Percentiles rank a stretch among this genome's conserved stretches.
Evolutionary conservation across 176 grass and related monocot genomes (phyloP).

Genomic region (Lolium multiflorum): DNA sequence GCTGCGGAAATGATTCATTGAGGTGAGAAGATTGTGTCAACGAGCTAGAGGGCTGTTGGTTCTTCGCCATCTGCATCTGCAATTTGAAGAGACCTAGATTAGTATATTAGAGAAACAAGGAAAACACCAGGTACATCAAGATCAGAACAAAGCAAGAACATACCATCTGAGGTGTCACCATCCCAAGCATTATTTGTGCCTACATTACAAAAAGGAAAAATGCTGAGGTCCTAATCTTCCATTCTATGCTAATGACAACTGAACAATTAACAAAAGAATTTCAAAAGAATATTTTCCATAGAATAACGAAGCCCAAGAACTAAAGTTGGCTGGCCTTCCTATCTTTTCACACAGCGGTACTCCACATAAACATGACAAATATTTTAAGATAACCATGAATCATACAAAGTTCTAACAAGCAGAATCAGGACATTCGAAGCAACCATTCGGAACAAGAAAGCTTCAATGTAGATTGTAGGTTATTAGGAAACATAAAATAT

Average conservation of each 20-base stretch:
- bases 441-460: constrained; percentile 33
- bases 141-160: constrained; percentile 36
- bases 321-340: background rate
- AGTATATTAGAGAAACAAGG: constrained; percentile 34
- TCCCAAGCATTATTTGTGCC: constrained; percentile 96
- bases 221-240: background rate
- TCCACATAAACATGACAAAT: background rate
- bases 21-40: constrained; percentile 58
- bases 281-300: constrained; percentile 16
- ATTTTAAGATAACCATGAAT: constrained; percentile 3
- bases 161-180: constrained; percentile 88
- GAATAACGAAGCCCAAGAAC: constrained; percentile 22
- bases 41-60: constrained; percentile 51
- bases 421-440: background rate
- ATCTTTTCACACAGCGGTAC: constrained; percentile 18
- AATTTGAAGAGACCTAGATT: constrained; percentile 43
- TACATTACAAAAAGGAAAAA: constrained; percentile 50
- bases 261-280: constrained; percentile 27
- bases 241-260: constrained; percentile 14
- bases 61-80: constrained; percentile 96
- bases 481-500: constrained; percentile 1
- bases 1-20: constrained; percentile 60
- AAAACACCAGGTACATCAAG: constrained; percentile 24
- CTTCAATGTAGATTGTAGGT: background rate
- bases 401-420: constrained; percentile 16